phyloP scores from a whole-genome alignment of 2,329 filamentous ascomycete genomes.

The Rutstroemia sp. region DNA sequence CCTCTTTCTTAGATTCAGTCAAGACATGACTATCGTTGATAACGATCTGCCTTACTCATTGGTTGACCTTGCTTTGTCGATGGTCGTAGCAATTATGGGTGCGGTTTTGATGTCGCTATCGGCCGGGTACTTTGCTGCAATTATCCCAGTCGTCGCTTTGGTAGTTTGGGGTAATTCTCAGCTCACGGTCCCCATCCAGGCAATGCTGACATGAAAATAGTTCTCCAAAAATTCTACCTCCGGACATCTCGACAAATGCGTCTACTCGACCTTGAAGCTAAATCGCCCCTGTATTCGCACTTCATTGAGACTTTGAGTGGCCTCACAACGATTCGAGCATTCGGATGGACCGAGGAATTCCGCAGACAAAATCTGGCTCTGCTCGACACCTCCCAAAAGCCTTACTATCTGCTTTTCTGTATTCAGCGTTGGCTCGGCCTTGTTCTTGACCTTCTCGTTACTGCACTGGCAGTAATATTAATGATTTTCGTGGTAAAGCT shows the following conservation, averaged over 20 bases:
- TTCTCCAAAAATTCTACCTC: constrained; percentile 37
- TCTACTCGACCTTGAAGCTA: constrained; percentile 39
- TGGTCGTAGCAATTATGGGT: constrained; percentile 34
- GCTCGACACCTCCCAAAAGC: constrained; percentile 47
- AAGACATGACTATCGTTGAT: constrained; percentile 22
- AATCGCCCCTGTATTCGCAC: constrained; percentile 39
- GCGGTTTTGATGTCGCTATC: constrained; percentile 30
- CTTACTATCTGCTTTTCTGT: constrained; percentile 49
- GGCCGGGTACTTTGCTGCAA: constrained; percentile 34
- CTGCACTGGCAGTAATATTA: constrained; percentile 27
- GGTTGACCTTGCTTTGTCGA: constrained; percentile 9
- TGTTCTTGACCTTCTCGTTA: constrained; percentile 26
- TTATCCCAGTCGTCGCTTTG: constrained; percentile 33
- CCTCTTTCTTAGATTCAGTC: constrained; percentile 14
- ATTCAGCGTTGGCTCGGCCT: constrained; percentile 52
- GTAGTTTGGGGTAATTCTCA: constrained; percentile 14
- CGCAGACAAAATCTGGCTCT: constrained; percentile 34
- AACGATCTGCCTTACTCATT: constrained; percentile 19
- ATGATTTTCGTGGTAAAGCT: constrained; percentile 30
- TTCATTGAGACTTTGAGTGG: constrained; percentile 41
- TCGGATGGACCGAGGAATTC: constrained; percentile 33
- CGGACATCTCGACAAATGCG: constrained; percentile 44
- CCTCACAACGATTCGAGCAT: constrained; percentile 38
- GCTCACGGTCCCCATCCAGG: background rate
- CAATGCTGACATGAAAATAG: background rate